Base-by-base conservation (phyloP, 192 early-diverging fungal species). In the Hyaloraphidium curvatum region DNA sequence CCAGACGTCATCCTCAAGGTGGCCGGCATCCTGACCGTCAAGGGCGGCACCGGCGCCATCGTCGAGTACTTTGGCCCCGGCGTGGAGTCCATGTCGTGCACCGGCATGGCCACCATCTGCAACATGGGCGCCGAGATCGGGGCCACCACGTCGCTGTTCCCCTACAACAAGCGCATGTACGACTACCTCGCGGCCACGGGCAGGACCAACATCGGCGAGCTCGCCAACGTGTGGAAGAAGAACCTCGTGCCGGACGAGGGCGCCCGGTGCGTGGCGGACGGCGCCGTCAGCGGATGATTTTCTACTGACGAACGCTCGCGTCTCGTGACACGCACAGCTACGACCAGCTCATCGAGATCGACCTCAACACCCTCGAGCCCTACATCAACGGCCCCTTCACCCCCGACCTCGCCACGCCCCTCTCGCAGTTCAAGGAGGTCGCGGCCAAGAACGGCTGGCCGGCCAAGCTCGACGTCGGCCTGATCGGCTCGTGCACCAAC, bases 61-160 rank as follows among this genome's bases (percentile, higher is more conserved):
- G 81, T 97, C 57, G 92, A 97, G 71, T 97, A 97, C 80, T 87
- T 91, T 72, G 92, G 92, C 50, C 73, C 82, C 2, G 92, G 92
- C 70, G 86, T 89, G 41, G 85, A 93, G 54, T 80, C 85, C 33
- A 72, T 97, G 60, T 89, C 86, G 43, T 91, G 89, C 67, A 97
- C 92, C 53, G 92, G 89, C 60, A 93, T 97, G 92, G 92, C 84
- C 54, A 97, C 92, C 50, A 87, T 97, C 62, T 97, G 92, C 73
- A 97, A 97, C 76, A 93, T 97, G 92, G 92, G 92, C 64, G 92
- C 92, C 37, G 92, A 97, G 71, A 84, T 96, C 55, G 92, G 92
- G 58, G 92, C 92, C 28, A 97, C 92, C 40, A 93, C 92, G 43
- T 97, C 92, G 16, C 61, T 93, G 33, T 97, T 97, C 76, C 92